A percentile compares a stretch with the other conserved stretches of the same genome.
phyloP scores from a whole-genome alignment of 352 stramenopile species.

The Phytophthora citricola region DNA sequence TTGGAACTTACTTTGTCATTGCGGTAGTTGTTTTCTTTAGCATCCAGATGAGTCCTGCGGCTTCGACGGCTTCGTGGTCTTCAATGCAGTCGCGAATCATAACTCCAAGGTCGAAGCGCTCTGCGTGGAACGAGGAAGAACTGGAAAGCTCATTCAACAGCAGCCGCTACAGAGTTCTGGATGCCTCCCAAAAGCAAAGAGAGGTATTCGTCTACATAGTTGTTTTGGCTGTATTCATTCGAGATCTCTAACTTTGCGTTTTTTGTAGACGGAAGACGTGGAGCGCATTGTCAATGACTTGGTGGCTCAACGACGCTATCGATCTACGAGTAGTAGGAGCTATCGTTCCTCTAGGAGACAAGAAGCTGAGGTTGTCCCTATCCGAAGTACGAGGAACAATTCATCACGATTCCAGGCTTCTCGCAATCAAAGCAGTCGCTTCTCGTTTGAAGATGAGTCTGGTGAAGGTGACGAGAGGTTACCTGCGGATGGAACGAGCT shows the following conservation, averaged over 20 bases:
- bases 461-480: constrained; percentile 20
- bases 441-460: constrained; percentile 15
- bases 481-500: not conserved
- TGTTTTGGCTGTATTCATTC: not conserved
- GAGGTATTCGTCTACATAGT: constrained; percentile 31
- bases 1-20: constrained; percentile 9
- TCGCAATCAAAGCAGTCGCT: not conserved
- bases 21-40: constrained; percentile 10
- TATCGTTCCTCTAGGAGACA: constrained; percentile 10
- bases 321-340: constrained; percentile 1
- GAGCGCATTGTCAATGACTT: constrained; percentile 56
- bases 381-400: constrained; percentile 15
- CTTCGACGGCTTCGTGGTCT: constrained; percentile 19
- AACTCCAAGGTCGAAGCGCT: constrained; percentile 16
- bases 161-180: constrained; percentile 51
- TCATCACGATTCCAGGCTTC: constrained; percentile 1
- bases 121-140: constrained; percentile 22
- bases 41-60: constrained; percentile 19
- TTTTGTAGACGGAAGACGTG: constrained; percentile 40
- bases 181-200: constrained; percentile 40
- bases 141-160: constrained; percentile 4
- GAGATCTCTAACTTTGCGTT: constrained; percentile 1
- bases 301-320: constrained; percentile 27
- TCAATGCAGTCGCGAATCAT: constrained; percentile 21
- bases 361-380: constrained; percentile 12